A percentile compares a stretch with the other conserved stretches of the same genome.
phyloP scores from a whole-genome alignment of 306 rosid species.

The Lathyrus tuberosus region DNA sequence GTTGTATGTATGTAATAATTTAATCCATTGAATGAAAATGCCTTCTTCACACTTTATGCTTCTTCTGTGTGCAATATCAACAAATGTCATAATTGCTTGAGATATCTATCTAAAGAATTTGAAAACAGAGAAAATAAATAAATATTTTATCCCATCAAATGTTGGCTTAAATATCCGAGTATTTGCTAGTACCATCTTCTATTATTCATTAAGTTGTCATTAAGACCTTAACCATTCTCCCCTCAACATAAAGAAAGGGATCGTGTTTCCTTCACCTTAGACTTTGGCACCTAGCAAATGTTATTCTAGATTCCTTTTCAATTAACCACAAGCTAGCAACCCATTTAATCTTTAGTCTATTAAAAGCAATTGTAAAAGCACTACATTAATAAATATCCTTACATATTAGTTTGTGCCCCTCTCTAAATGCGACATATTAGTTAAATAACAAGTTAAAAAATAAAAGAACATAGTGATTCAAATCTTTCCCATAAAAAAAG shows the following conservation, averaged over 20 bases:
- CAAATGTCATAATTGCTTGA: too few species aligned
- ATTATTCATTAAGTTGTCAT: background rate
- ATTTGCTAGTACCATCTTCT: too few species aligned
- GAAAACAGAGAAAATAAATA: too few species aligned
- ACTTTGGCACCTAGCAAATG: background rate
- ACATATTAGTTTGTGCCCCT: conserved; percentile 33
- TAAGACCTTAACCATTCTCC: background rate
- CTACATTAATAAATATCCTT: conserved; percentile 28
- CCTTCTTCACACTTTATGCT: too few species aligned
- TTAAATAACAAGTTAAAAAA: background rate
- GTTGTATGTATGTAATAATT: too few species aligned
- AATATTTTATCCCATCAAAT: too few species aligned
- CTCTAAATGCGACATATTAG: background rate
- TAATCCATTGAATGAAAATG: too few species aligned
- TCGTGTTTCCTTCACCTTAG: background rate
- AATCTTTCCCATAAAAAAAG: conserved; percentile 5
- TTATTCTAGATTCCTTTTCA: conserved; percentile 2
- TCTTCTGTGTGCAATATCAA: too few species aligned
- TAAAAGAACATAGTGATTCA: conserved; percentile 16
- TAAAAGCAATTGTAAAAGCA: conserved; percentile 30
- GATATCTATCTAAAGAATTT: too few species aligned
- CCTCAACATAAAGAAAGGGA: background rate
- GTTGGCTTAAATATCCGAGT: too few species aligned
- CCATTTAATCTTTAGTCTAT: background rate
- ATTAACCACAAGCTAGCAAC: background rate